A percentile compares a stretch with the other conserved stretches of the same genome.
Conservation (phyloP, 176 grass and related monocot genomes). For the Aechmea fasciata region DNA sequence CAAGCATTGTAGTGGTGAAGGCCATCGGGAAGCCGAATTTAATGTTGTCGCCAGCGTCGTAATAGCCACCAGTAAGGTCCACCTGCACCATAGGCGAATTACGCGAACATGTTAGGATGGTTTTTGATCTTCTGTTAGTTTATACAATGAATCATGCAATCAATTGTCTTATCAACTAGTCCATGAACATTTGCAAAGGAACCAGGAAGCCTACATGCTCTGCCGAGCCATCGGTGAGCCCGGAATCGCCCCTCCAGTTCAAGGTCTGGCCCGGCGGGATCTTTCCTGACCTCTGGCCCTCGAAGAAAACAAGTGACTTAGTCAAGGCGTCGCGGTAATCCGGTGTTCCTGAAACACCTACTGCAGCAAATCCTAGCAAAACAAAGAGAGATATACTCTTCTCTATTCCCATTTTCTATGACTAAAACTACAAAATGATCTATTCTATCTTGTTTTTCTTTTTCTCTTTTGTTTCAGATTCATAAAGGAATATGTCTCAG, state of each 20-base stretch:
- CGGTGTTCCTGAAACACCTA: slow-evolving; percentile 7
- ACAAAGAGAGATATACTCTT: too few relatives aligned
- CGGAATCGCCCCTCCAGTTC: slow-evolving; percentile 51
- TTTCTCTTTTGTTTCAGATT: too few relatives aligned
- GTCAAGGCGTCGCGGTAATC: slow-evolving; percentile 53
- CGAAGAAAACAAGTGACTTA: slow-evolving; percentile 63
- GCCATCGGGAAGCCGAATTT: slow-evolving; percentile 41
- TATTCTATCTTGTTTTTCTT: too few relatives aligned
- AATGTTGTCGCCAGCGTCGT: slow-evolving; percentile 38
- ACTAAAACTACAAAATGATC: too few relatives aligned
- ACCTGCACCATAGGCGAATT: slow-evolving; percentile 8
- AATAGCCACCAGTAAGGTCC: slow-evolving; percentile 31
- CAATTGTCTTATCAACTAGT: not conserved
- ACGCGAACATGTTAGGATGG: not conserved
- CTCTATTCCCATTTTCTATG: too few relatives aligned
- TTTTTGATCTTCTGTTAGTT: too few relatives aligned
- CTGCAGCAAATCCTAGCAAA: too few relatives aligned
- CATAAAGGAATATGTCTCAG: too few relatives aligned
- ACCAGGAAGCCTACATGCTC: not conserved
- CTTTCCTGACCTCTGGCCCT: slow-evolving; percentile 54
- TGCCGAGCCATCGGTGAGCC: slow-evolving; percentile 12
- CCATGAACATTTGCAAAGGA: not conserved
- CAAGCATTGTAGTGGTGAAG: slow-evolving; percentile 35
- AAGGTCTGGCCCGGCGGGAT: slow-evolving; percentile 34
- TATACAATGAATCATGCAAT: not conserved